Conservation (phyloP, 108 stramenopile genomes). For the Pseudonitzschia multiseries region DNA sequence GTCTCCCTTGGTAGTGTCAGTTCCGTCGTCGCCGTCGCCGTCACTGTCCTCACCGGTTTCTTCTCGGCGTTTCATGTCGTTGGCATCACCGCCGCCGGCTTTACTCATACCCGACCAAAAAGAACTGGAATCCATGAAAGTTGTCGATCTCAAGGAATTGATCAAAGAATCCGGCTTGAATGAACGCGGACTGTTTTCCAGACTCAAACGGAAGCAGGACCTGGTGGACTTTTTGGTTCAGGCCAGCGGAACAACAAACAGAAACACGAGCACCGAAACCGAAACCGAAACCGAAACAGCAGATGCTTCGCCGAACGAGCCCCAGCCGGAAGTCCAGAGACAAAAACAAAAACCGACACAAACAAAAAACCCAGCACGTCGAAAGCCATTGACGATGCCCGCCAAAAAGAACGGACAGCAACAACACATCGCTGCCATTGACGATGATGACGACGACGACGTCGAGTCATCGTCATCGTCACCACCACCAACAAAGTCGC, state of each 20-base stretch:
- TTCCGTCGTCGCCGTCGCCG: too few relatives aligned
- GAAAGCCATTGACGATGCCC: background rate
- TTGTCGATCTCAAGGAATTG: slow-evolving; percentile 56
- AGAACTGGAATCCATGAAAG: slow-evolving; percentile 58
- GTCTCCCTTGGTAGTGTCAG: too few relatives aligned
- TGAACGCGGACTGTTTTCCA: slow-evolving; percentile 45
- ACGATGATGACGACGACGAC: background rate
- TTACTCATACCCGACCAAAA: background rate
- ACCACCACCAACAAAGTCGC: background rate
- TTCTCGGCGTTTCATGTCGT: too few relatives aligned
- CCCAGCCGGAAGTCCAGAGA: too few relatives aligned
- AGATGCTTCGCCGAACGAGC: too few relatives aligned
- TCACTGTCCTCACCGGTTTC: too few relatives aligned
- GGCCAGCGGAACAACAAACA: background rate
- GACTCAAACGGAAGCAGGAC: slow-evolving; percentile 62
- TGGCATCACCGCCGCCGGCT: too few relatives aligned
- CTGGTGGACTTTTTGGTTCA: slow-evolving; percentile 47
- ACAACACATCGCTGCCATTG: background rate
- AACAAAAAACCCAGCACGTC: background rate
- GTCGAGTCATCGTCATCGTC: too few relatives aligned
- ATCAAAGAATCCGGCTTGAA: slow-evolving; percentile 42
- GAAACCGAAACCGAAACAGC: background rate
- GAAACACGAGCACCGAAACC: slow-evolving; percentile 1
- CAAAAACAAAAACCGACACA: background rate
- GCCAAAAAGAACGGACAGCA: slow-evolving; percentile 1